Conservation (phyloP, 1,284 basidiomycete genomes). For the Exobasidium cylindrosporum region DNA sequence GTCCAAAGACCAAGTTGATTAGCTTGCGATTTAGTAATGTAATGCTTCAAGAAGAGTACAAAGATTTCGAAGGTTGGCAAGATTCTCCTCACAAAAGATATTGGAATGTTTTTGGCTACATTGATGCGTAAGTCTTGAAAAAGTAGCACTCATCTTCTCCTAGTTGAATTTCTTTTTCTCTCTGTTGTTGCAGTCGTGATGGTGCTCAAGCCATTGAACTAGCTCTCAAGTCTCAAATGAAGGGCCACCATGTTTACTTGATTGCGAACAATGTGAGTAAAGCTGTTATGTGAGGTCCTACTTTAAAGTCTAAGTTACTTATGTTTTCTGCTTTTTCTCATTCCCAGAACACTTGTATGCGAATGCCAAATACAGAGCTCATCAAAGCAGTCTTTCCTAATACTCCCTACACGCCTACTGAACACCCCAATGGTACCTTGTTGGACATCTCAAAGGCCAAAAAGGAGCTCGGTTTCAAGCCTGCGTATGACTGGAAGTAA, state of each 20-base stretch:
- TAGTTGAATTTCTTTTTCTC: background rate
- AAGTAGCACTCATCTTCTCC: background rate
- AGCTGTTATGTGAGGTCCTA: no score
- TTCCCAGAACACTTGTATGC: constrained; percentile 50
- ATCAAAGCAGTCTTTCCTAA: constrained; percentile 55
- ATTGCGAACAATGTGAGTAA: constrained; percentile 35
- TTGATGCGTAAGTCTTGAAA: constrained; percentile 41
- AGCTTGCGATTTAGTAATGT: constrained; percentile 57
- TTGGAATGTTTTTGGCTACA: constrained; percentile 37
- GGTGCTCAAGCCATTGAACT: constrained; percentile 56
- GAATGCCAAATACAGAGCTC: constrained; percentile 51
- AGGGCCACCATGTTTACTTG: constrained; percentile 56
- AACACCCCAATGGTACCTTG: constrained; percentile 34
- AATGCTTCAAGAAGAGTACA: constrained; percentile 56
- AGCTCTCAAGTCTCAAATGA: constrained; percentile 48
- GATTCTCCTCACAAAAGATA: constrained; percentile 40
- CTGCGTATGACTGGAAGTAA: constrained; percentile 50
- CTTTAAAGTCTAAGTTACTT: no score
- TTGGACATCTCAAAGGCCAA: constrained; percentile 56
- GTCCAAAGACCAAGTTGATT: constrained; percentile 54
- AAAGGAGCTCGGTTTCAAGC: constrained; percentile 54
- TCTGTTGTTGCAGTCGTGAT: constrained; percentile 32
- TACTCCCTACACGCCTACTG: constrained; percentile 41
- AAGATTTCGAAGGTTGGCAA: constrained; percentile 55
- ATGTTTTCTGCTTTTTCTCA: no score